These are phyloP conservation scores for Aspergillus latus DNA, from an alignment of 2,329 filamentous ascomycete genomes.

Conservation along the genomic window DNA sequence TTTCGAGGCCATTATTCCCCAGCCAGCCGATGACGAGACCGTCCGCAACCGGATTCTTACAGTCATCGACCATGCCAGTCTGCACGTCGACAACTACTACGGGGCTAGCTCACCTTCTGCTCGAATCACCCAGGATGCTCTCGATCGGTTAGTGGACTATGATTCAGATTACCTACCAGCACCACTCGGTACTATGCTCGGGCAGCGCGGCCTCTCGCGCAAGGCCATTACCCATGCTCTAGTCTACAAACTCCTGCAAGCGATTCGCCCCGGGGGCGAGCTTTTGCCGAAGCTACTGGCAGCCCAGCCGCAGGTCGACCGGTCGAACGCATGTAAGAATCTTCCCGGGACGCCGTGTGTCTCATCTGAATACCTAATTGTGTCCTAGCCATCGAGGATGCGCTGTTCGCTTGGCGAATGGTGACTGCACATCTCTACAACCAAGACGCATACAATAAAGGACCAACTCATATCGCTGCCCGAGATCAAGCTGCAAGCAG, in stretches of 20 bases:
- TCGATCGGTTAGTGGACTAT: slow-evolving; percentile 16
- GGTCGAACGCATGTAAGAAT: neutral
- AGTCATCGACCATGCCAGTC: slow-evolving; percentile 34
- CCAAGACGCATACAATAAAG: neutral
- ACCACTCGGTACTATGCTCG: slow-evolving; percentile 20
- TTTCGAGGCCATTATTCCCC: slow-evolving; percentile 23
- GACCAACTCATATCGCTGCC: neutral
- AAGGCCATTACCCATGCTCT: slow-evolving; percentile 26
- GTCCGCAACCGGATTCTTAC: slow-evolving; percentile 28
- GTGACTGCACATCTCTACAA: slow-evolving; percentile 27
- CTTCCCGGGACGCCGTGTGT: no score
- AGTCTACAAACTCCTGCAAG: slow-evolving; percentile 18
- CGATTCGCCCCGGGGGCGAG: slow-evolving; percentile 17
- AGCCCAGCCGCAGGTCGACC: neutral
- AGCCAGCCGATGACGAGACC: slow-evolving; percentile 33
- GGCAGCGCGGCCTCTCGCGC: slow-evolving; percentile 10
- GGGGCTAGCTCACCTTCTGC: neutral
- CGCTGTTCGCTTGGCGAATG: slow-evolving; percentile 31
- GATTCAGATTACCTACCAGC: slow-evolving; percentile 22
- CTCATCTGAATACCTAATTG: no score
- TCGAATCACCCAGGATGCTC: slow-evolving; percentile 1
- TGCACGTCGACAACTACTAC: slow-evolving; percentile 42
- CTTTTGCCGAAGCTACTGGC: slow-evolving; percentile 15
- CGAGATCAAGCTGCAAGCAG: neutral
- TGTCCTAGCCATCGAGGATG: slow-evolving; percentile 13